A percentile compares a stretch with the other conserved stretches of the same genome.
Evolutionary conservation across 2,329 filamentous ascomycete species (phyloP).

Genomic region (Colletotrichum truncatum): DNA sequence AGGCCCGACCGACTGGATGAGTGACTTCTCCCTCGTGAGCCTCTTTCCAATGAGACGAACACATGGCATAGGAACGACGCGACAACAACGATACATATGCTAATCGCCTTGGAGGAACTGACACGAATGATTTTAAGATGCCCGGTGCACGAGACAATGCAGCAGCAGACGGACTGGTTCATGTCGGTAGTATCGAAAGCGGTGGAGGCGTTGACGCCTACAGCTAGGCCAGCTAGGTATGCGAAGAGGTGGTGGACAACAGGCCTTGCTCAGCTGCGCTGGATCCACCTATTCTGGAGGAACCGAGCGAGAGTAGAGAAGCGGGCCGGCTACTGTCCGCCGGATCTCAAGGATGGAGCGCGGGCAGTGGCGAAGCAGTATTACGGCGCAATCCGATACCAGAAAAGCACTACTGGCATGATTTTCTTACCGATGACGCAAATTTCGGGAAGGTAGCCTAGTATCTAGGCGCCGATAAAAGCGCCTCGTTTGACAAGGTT

Average conservation of each 20-base stretch:
- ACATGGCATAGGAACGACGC: constrained; percentile 38
- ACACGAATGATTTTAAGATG: constrained; percentile 29
- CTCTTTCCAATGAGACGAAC: constrained; percentile 45
- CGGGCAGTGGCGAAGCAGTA: constrained; percentile 36
- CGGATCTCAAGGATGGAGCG: constrained; percentile 31
- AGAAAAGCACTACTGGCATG: constrained; percentile 38
- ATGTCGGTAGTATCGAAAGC: constrained; percentile 1
- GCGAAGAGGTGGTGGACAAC: constrained; percentile 41
- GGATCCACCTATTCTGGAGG: constrained; percentile 38
- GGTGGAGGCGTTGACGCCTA: constrained; percentile 31
- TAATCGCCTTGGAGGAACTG: constrained; percentile 35
- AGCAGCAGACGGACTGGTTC: constrained; percentile 10
- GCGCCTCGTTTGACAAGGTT: constrained; percentile 35
- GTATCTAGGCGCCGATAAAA: constrained; percentile 35
- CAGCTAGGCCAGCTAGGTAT: constrained; percentile 36
- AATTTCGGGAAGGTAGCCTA: constrained; percentile 41
- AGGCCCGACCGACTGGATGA: constrained; percentile 45
- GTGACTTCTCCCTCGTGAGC: constrained; percentile 40
- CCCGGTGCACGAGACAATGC: constrained; percentile 19
- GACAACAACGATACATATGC: constrained; percentile 37
- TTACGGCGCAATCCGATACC: constrained; percentile 35
- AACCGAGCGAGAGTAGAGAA: constrained; percentile 36
- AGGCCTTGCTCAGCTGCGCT: constrained; percentile 38
- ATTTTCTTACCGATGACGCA: constrained; percentile 37
- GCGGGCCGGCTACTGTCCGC: constrained; percentile 26